phyloP scores from a whole-genome alignment of 208 protist genomes.

The Trypanosomatidae sp. region DNA sequence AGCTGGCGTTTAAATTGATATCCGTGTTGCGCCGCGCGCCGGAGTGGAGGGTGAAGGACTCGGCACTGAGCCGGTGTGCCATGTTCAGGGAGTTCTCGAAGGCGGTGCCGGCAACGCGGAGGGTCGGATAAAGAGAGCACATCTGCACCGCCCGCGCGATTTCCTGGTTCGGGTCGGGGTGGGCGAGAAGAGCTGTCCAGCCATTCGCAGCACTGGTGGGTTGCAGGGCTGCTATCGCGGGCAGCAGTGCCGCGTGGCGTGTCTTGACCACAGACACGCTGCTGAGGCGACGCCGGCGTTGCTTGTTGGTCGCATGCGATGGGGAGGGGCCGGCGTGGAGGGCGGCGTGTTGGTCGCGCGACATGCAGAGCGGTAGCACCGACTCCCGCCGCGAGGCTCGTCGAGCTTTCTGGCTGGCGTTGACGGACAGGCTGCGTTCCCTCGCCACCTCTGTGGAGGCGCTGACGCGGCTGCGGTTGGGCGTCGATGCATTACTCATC shows the following conservation, averaged over 20 bases:
- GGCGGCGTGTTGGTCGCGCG: slow-evolving; percentile 37
- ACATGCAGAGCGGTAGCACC: slow-evolving; percentile 48
- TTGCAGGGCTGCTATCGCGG: too few relatives aligned
- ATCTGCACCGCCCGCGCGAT: slow-evolving; percentile 60
- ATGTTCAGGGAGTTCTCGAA: slow-evolving; percentile 68
- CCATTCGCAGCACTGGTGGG: slow-evolving; percentile 1
- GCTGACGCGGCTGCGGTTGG: background rate
- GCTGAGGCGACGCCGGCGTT: slow-evolving; percentile 6
- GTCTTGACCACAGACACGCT: too few relatives aligned
- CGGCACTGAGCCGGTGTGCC: slow-evolving; percentile 20
- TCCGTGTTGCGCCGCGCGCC: background rate
- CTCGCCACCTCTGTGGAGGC: background rate
- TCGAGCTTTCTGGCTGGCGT: background rate
- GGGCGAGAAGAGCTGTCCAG: slow-evolving; percentile 8
- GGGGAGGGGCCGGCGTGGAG: slow-evolving; percentile 1
- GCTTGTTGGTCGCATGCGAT: background rate
- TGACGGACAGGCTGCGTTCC: slow-evolving; percentile 7
- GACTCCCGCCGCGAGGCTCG: slow-evolving; percentile 13
- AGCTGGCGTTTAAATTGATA: background rate
- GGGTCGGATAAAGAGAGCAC: slow-evolving; percentile 68
- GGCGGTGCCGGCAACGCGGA: slow-evolving; percentile 65
- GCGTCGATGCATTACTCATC: slow-evolving; percentile 5
- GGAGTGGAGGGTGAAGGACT: background rate
- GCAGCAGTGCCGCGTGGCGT: too few relatives aligned
- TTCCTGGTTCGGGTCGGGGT: slow-evolving; percentile 10